These are phyloP conservation scores for Polysphondylium violaceum DNA, from an alignment of 78 protist species.

Conservation along the genomic window DNA sequence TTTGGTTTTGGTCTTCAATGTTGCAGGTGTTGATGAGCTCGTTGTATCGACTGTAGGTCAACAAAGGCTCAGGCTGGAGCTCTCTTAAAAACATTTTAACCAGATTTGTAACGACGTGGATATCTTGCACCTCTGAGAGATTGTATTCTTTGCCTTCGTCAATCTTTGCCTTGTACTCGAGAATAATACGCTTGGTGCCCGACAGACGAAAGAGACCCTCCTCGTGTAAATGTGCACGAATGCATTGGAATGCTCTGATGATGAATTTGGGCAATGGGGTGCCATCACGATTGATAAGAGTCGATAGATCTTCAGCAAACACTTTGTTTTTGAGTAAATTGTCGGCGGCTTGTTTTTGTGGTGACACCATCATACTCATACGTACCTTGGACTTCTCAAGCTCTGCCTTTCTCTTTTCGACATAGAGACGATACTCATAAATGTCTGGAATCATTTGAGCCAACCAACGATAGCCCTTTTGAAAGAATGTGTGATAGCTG, in stretches of 20 bases:
- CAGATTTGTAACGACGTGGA: constrained; percentile 52
- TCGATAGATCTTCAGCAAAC: constrained; percentile 66
- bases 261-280: constrained; percentile 33
- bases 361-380: constrained; percentile 61
- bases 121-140: constrained; percentile 7
- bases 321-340: constrained; percentile 3
- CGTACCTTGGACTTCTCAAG: constrained; percentile 72
- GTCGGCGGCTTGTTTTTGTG: constrained; percentile 8
- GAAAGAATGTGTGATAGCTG: constrained; percentile 66
- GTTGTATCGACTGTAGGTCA: constrained; percentile 67
- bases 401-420: constrained; percentile 73
- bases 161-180: constrained; percentile 28
- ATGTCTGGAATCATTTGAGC: constrained; percentile 78
- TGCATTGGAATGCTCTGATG: constrained; percentile 27
- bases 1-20: constrained; percentile 41
- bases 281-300: constrained; percentile 13
- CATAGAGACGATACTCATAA: constrained; percentile 69
- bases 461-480: constrained; percentile 70
- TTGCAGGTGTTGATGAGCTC: constrained; percentile 65
- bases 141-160: constrained; percentile 74
- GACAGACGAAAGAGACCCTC: constrained; percentile 74
- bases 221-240: constrained; percentile 26
- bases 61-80: constrained; percentile 64
- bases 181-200: constrained; percentile 47
- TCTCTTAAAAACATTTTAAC: constrained; percentile 68